Conservation (phyloP, 2,329 filamentous ascomycete genomes). For the Talaromyces sp. region DNA sequence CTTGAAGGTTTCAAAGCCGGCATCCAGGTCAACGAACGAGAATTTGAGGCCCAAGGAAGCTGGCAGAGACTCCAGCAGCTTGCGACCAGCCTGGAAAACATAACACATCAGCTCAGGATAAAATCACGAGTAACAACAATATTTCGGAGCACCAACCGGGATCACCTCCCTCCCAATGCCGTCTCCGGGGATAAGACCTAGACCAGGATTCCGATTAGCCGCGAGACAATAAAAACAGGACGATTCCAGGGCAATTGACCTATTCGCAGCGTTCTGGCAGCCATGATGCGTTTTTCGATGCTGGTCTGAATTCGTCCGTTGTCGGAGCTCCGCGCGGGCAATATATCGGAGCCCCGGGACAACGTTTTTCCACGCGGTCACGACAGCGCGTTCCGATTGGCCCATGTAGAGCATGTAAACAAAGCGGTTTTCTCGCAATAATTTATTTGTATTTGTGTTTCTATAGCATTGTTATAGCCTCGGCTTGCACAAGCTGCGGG, state of each 20-base stretch:
- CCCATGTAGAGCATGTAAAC: not conserved
- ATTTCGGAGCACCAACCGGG: conserved; percentile 50
- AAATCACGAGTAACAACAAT: not conserved
- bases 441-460: no score
- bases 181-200: conserved; percentile 94
- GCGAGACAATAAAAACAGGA: conserved; percentile 8
- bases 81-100: conserved; percentile 61
- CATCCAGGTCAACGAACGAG: conserved; percentile 87
- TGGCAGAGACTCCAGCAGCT: conserved; percentile 87
- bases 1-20: conserved; percentile 91
- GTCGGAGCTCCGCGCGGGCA: conserved; percentile 8
- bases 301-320: conserved; percentile 13
- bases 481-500: no score
- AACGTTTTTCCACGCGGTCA: conserved; percentile 5
- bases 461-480: not conserved
- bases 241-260: conserved; percentile 44
- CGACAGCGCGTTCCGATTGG: conserved; percentile 5
- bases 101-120: conserved; percentile 11
- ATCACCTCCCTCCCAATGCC: conserved; percentile 99
- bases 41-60: conserved; percentile 88
- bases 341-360: conserved; percentile 4
- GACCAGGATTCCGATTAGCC: conserved; percentile 12
- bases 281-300: conserved; percentile 40
- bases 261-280: conserved; percentile 62
- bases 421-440: not conserved